phyloP scores from a whole-genome alignment of 805 yeast species.

The Isabelozyma pseudorhagii region DNA sequence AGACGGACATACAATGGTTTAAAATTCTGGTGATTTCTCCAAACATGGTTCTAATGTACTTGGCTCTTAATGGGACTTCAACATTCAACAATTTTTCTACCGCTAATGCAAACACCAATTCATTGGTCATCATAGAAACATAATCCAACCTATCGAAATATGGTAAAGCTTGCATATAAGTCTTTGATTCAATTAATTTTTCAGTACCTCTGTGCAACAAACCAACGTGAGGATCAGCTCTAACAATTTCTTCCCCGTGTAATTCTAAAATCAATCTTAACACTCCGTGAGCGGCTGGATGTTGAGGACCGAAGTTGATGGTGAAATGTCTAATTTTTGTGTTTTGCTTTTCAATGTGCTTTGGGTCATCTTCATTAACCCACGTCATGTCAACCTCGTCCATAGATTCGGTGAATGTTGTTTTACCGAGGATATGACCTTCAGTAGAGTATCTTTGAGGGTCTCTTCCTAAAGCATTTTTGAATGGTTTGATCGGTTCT shows the following conservation, averaged over 20 bases:
- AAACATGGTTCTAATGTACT: slow-evolving; percentile 80
- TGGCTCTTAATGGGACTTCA: slow-evolving; percentile 81
- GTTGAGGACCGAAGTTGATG: slow-evolving; percentile 90
- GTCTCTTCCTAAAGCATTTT: slow-evolving; percentile 36
- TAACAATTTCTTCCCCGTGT: slow-evolving; percentile 83
- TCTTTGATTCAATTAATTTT: slow-evolving; percentile 80
- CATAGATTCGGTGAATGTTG: slow-evolving; percentile 43
- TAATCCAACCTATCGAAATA: slow-evolving; percentile 86
- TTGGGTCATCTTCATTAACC: slow-evolving; percentile 43
- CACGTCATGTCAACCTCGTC: slow-evolving; percentile 45
- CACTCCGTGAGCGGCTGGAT: slow-evolving; percentile 95
- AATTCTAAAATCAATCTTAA: slow-evolving; percentile 80
- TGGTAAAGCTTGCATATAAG: slow-evolving; percentile 85
- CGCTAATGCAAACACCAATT: slow-evolving; percentile 78
- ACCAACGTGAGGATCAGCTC: slow-evolving; percentile 89
- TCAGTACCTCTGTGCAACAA: slow-evolving; percentile 86
- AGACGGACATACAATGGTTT: slow-evolving; percentile 82
- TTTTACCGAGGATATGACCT: slow-evolving; percentile 32
- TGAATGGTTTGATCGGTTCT: slow-evolving; percentile 29
- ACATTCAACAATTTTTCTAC: slow-evolving; percentile 80
- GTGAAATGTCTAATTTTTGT: slow-evolving; percentile 80
- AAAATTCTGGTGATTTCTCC: slow-evolving; percentile 83
- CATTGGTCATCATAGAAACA: slow-evolving; percentile 88
- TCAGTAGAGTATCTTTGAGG: slow-evolving; percentile 30
- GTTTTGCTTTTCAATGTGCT: slow-evolving; percentile 40